Conservation (phyloP, 2,329 filamentous ascomycete genomes). For the Aspergillus sp. region DNA sequence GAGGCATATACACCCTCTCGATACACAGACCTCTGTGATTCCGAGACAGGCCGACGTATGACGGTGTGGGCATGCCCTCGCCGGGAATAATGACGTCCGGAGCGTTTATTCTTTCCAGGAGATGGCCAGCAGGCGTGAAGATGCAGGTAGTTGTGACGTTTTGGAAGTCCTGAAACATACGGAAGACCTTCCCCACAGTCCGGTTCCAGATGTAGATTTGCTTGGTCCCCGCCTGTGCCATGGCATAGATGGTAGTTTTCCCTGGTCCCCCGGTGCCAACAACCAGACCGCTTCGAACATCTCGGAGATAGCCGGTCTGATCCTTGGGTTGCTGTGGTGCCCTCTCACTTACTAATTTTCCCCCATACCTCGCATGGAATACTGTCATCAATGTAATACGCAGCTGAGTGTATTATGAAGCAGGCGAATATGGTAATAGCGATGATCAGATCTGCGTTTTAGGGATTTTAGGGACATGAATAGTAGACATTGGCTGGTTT, state of each 20-base stretch:
- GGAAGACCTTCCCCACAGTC: neutral
- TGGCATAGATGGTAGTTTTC: constrained; percentile 1
- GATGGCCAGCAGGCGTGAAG: neutral
- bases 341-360: too few relatives aligned
- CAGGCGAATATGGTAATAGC: too few relatives aligned
- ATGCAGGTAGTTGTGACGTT: neutral
- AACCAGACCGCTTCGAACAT: neutral
- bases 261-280: constrained; percentile 4
- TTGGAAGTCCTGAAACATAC: neutral
- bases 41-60: too few relatives aligned
- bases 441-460: too few relatives aligned
- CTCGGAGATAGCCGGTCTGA: neutral
- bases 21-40: too few relatives aligned
- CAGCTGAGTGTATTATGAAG: too few relatives aligned
- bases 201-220: neutral
- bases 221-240: neutral
- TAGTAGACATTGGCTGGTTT: too few relatives aligned
- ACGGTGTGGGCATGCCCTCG: neutral
- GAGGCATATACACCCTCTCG: too few relatives aligned
- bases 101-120: constrained; percentile 4
- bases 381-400: too few relatives aligned
- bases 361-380: too few relatives aligned
- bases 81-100: constrained; percentile 15
- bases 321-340: too few relatives aligned
- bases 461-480: too few relatives aligned